Evolutionary conservation across 2,329 filamentous ascomycete genomes (phyloP).

Genomic region (Clarireedia monteithiana): DNA sequence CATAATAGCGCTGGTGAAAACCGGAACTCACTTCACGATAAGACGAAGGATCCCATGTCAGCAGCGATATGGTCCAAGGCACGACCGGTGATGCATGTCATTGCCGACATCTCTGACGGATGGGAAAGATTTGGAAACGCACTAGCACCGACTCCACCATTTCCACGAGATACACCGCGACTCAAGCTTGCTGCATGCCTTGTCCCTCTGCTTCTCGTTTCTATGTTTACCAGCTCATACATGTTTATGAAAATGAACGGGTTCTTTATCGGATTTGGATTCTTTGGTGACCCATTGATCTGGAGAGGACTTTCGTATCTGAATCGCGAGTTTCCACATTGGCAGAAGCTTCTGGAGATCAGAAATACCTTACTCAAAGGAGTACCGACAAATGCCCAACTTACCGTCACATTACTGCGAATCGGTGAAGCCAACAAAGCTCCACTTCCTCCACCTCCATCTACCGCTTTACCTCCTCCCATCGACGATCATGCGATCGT

Average conservation of each 20-base stretch:
- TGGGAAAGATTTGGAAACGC: constrained; percentile 59
- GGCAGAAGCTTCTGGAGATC: constrained; percentile 67
- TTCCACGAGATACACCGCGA: constrained; percentile 45
- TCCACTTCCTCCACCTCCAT: constrained; percentile 63
- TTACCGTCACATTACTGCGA: constrained; percentile 72
- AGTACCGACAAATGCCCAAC: constrained; percentile 78
- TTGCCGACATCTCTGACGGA: constrained; percentile 51
- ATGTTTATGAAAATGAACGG: constrained; percentile 57
- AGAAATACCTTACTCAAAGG: constrained; percentile 72
- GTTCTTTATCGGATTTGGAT: constrained; percentile 62
- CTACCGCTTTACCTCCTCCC: constrained; percentile 29
- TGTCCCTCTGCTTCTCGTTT: constrained; percentile 42
- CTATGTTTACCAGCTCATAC: constrained; percentile 48
- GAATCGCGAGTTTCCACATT: constrained; percentile 57
- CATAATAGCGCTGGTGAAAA: constrained; percentile 43
- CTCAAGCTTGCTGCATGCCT: constrained; percentile 47
- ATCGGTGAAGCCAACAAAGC: constrained; percentile 76
- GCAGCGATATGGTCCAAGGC: constrained; percentile 71
- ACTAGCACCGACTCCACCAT: constrained; percentile 56
- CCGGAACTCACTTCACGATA: constrained; percentile 51
- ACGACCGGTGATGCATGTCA: constrained; percentile 60
- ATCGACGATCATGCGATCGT: constrained; percentile 37
- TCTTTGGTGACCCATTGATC: constrained; percentile 75
- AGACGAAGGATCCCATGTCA: constrained; percentile 72
- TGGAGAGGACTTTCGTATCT: constrained; percentile 49